phyloP scores from a whole-genome alignment of 164 flowering plant genomes.

The Stephania yunnanensis region DNA sequence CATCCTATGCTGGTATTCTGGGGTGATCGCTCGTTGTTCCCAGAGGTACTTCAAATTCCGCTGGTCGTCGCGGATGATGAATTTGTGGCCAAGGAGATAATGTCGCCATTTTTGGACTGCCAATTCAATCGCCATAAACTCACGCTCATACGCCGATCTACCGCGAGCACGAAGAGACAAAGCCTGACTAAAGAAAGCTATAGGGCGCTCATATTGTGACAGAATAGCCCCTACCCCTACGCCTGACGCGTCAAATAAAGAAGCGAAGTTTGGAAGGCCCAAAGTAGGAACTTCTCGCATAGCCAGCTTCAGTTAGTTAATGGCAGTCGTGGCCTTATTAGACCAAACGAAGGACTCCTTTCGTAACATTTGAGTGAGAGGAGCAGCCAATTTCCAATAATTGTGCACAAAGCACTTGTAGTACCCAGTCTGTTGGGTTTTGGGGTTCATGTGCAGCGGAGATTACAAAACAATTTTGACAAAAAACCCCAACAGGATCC shows the following conservation, averaged over 20 bases:
- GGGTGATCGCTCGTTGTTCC: background rate
- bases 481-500: too few relatives aligned
- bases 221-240: background rate
- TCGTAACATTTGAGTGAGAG: background rate
- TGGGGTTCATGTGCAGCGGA: too few relatives aligned
- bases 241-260: background rate
- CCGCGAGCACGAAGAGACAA: too few relatives aligned
- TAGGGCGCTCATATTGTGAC: background rate
- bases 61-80: background rate
- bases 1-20: background rate
- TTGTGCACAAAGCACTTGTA: too few relatives aligned
- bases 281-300: background rate
- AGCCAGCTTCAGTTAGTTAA: background rate
- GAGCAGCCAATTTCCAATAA: background rate
- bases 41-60: background rate
- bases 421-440: too few relatives aligned
- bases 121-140: too few relatives aligned
- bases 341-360: background rate
- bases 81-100: too few relatives aligned
- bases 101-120: too few relatives aligned
- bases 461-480: too few relatives aligned
- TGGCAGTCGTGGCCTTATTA: background rate
- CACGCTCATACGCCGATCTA: background rate
- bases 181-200: slow-evolving; percentile 2
- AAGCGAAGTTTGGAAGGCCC: background rate